A percentile compares a stretch with the other conserved stretches of the same genome.
phyloP scores from a whole-genome alignment of 257 asterid species.

The Rubia yunnanensis region DNA sequence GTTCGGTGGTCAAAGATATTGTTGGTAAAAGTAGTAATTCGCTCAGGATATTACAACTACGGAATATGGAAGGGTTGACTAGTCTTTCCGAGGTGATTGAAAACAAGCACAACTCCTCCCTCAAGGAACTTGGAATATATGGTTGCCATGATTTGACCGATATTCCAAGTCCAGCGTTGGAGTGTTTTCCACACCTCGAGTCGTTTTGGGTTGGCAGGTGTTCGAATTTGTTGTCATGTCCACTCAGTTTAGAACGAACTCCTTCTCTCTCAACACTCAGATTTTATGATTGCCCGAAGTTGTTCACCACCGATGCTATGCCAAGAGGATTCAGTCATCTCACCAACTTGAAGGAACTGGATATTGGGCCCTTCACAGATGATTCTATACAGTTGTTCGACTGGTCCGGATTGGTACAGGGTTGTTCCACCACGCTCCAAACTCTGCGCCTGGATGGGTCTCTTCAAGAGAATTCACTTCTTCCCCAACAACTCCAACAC shows the following conservation, averaged over 20 bases:
- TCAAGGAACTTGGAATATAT: neutral
- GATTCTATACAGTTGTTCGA: neutral
- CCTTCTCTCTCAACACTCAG: neutral
- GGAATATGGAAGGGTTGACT: too few species aligned
- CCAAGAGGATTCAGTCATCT: slow-evolving; percentile 1
- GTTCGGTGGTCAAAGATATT: neutral
- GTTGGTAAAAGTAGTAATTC: neutral
- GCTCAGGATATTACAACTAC: neutral
- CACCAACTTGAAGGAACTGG: neutral
- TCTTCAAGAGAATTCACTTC: neutral
- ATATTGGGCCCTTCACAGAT: neutral
- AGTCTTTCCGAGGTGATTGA: neutral
- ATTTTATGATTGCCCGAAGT: slow-evolving; percentile 1
- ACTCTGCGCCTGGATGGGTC: accelerated
- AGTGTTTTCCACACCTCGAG: neutral
- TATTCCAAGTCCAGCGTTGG: neutral
- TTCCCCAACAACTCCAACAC: slow-evolving; percentile 10
- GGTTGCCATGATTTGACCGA: neutral
- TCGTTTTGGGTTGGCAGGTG: accelerated
- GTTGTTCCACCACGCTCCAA: slow-evolving; percentile 1
- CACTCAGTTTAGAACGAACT: neutral
- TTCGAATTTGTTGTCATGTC: slow-evolving; percentile 1
- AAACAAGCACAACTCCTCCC: neutral
- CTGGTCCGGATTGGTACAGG: neutral
- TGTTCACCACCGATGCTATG: neutral